Percentiles rank a stretch among this genome's conserved stretches.
Conservation (phyloP, 108 stramenopile genomes). For the Nannochloropsis salina region DNA sequence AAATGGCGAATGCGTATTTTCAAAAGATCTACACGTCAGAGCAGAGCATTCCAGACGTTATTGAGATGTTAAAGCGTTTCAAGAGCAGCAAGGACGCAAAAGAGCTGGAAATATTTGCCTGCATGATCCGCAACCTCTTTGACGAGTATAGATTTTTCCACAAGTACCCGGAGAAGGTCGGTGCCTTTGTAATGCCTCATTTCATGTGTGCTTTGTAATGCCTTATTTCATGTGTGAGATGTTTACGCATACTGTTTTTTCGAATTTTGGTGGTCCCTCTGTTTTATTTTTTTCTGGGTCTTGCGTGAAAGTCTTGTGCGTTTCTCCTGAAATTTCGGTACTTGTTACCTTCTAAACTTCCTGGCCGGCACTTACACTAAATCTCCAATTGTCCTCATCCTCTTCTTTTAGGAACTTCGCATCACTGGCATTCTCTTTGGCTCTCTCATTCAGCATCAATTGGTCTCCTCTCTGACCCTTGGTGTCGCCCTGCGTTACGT, state of each 20-base stretch:
- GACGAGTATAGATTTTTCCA: constrained; percentile 98
- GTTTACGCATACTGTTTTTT: background rate
- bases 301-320: background rate
- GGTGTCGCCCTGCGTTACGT: constrained; percentile 97
- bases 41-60: constrained; percentile 84
- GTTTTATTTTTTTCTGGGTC: background rate
- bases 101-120: constrained; percentile 96
- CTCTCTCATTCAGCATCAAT: constrained; percentile 90
- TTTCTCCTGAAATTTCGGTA: background rate
- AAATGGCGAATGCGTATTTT: constrained; percentile 88
- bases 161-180: constrained; percentile 88
- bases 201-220: background rate
- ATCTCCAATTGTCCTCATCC: background rate
- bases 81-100: constrained; percentile 75
- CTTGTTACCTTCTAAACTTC: background rate
- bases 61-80: constrained; percentile 90
- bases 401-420: constrained; percentile 70
- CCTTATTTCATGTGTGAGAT: background rate
- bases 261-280: background rate
- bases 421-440: constrained; percentile 97
- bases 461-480: constrained; percentile 92
- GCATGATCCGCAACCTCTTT: constrained; percentile 97
- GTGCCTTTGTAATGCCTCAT: background rate
- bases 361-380: background rate
- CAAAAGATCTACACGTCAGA: constrained; percentile 94